phyloP scores from a whole-genome alignment of 495 filamentous ascomycete genomes.

The Trichoderma parareesei region DNA sequence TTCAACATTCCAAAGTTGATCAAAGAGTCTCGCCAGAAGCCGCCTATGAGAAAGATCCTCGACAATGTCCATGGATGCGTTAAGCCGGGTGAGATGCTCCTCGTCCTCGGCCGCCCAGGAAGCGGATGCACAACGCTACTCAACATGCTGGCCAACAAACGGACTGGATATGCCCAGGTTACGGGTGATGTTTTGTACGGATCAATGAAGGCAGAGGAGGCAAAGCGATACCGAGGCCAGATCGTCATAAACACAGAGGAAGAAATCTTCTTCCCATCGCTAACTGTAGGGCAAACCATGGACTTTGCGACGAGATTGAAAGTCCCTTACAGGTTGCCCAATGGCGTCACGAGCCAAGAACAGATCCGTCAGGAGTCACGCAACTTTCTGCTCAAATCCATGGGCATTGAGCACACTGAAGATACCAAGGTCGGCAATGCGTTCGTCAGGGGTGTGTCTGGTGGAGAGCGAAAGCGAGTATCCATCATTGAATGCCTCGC shows the following conservation, averaged over 20 bases:
- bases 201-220: constrained; percentile 38
- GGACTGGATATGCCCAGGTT: constrained; percentile 57
- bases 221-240: constrained; percentile 30
- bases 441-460: constrained; percentile 57
- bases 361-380: constrained; percentile 17
- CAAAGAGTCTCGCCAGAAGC: constrained; percentile 36
- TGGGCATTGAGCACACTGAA: constrained; percentile 51
- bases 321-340: constrained; percentile 28
- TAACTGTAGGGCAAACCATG: constrained; percentile 62
- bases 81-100: constrained; percentile 43
- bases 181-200: constrained; percentile 53
- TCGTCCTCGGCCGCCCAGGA: constrained; percentile 66
- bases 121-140: constrained; percentile 66
- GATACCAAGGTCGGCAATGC: constrained; percentile 72
- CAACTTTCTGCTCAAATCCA: constrained; percentile 23
- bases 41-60: constrained; percentile 53
- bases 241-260: constrained; percentile 63
- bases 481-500: constrained; percentile 35
- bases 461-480: constrained; percentile 41
- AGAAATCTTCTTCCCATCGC: constrained; percentile 66
- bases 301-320: constrained; percentile 52
- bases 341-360: constrained; percentile 14
- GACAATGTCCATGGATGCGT: constrained; percentile 45
- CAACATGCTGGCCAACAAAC: constrained; percentile 59
- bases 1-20: constrained; percentile 44